These are phyloP conservation scores for Phytophthora palmivora DNA, from an alignment of 352 stramenopile genomes.

Conservation along the genomic window DNA sequence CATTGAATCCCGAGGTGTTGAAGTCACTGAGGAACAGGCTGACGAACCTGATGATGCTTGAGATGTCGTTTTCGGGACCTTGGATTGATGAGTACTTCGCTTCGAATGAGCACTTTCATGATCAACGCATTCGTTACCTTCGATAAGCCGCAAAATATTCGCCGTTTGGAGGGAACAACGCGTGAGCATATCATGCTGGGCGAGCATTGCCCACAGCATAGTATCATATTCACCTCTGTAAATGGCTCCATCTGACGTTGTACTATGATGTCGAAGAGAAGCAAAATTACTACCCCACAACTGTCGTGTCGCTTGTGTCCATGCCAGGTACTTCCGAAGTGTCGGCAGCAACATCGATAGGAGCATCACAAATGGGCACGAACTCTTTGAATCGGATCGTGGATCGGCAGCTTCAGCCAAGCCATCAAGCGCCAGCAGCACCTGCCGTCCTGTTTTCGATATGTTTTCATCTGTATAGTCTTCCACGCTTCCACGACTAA, in stretches of 20 bases:
- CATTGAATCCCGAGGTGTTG: slow-evolving; percentile 22
- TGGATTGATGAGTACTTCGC: slow-evolving; percentile 2
- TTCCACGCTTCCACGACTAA: slow-evolving; percentile 19
- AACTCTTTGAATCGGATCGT: slow-evolving; percentile 15
- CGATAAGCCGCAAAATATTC: slow-evolving; percentile 47
- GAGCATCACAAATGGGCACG: slow-evolving; percentile 69
- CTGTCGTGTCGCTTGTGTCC: slow-evolving; percentile 44
- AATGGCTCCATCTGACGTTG: slow-evolving; percentile 9
- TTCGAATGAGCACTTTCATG: slow-evolving; percentile 27
- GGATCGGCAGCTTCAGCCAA: slow-evolving; percentile 24
- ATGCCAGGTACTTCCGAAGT: slow-evolving; percentile 66
- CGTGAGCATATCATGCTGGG: slow-evolving; percentile 56
- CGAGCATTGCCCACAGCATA: slow-evolving; percentile 52
- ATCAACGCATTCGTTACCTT: slow-evolving; percentile 50
- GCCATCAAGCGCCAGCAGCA: slow-evolving; percentile 37
- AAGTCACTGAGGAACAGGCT: slow-evolving; percentile 18
- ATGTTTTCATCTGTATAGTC: slow-evolving; percentile 48
- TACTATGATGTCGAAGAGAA: slow-evolving; percentile 20
- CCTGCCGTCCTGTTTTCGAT: slow-evolving; percentile 31
- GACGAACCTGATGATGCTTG: slow-evolving; percentile 35
- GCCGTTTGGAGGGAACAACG: slow-evolving; percentile 35
- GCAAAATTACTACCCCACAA: slow-evolving; percentile 39
- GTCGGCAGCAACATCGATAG: slow-evolving; percentile 62
- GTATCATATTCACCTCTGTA: slow-evolving; percentile 18
- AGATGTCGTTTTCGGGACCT: slow-evolving; percentile 7